Base-by-base conservation (phyloP, 306 rosid genomes). In the Citrullus amarus region DNA sequence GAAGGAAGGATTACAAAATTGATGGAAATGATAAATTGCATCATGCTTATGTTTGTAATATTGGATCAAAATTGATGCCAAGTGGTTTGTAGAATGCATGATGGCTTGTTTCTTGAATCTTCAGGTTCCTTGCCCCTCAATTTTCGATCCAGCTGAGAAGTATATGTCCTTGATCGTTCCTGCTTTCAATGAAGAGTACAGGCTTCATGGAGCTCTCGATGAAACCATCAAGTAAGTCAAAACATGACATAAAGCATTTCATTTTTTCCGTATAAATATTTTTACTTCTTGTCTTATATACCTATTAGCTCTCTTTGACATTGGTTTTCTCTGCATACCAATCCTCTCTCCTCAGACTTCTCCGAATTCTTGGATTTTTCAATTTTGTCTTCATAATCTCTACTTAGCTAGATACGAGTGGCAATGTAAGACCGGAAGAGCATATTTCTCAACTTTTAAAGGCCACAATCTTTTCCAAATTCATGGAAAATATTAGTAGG, bases 121-220 rank as follows among this genome's bases (percentile, higher is more conserved):
- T 72, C 60, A 77, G 96, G 98, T 92, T 86, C 87, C 87, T 46
- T 94, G 96, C 67, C 91, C 98, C 59, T 87, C 89, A 30, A 82
- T 92, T 80, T 90, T 83, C 71, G 95, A 92, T 90, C 97, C 96
- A 50, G 94, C 98, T 0, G 88, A 91, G 56, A 94, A 94, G 85
- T 94, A 90, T 85, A 81, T 94, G 18, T 92, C 97, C 72, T 85
- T 94, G 88, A 90, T 94, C 51, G 79, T 92, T 75, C 98, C 96
- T 56, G 95, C 97, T 28, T 94, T 84, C 83, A 94, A 92, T 76
- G 97, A 92, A 80, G 93, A 94, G 84, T 86, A 80, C 46, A 89
- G 98, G 81, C 97, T 94, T 82, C 97, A 96, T 14, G 86, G 86
- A 56, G 97, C 98, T 17, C 93, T 94, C 63, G 91, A 90, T 36